A percentile compares a stretch with the other conserved stretches of the same genome.
These are phyloP conservation scores for Penicillium malachiteum DNA, from an alignment of 495 filamentous ascomycete species.

Conservation along the genomic window DNA sequence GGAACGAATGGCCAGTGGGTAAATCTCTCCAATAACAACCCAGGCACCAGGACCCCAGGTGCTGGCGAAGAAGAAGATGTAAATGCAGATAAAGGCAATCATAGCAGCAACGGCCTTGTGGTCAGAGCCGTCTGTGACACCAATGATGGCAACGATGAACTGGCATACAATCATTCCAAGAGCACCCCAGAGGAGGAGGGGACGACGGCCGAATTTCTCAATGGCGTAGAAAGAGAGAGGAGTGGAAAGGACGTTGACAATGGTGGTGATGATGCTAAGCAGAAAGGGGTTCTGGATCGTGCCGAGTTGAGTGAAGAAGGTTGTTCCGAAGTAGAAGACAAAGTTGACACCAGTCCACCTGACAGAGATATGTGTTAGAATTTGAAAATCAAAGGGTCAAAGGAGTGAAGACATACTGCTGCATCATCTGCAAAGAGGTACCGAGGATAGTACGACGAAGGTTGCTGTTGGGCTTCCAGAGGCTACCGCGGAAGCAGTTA, in stretches of 20 bases:
- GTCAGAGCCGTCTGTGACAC: conserved; percentile 56
- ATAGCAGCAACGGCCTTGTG: conserved; percentile 58
- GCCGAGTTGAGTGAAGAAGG: conserved; percentile 69
- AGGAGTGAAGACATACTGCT: conserved; percentile 45
- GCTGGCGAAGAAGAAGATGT: conserved; percentile 73
- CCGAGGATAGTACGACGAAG: conserved; percentile 74
- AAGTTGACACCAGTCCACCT: conserved; percentile 82
- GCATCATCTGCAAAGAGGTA: conserved; percentile 76
- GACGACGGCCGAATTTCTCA: conserved; percentile 77
- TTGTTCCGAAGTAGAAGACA: conserved; percentile 86
- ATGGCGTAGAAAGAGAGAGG: conserved; percentile 80
- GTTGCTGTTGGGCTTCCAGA: conserved; percentile 61
- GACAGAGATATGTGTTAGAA: not conserved
- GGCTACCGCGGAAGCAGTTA: conserved; percentile 66
- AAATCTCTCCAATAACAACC: conserved; percentile 87
- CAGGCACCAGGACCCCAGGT: conserved; percentile 75
- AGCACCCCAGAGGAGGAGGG: conserved; percentile 77
- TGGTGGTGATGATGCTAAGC: conserved; percentile 75
- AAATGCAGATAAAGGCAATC: conserved; percentile 76
- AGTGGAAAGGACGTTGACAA: conserved; percentile 83
- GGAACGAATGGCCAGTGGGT: conserved; percentile 78
- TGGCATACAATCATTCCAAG: conserved; percentile 80
- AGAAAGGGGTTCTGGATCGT: conserved; percentile 74
- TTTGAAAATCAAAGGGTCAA: not conserved
- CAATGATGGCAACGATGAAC: conserved; percentile 80